A percentile compares a stretch with the other conserved stretches of the same genome.
Evolutionary conservation across 2,329 filamentous ascomycete genomes (phyloP).

Genomic region (Penicillium sp.): DNA sequence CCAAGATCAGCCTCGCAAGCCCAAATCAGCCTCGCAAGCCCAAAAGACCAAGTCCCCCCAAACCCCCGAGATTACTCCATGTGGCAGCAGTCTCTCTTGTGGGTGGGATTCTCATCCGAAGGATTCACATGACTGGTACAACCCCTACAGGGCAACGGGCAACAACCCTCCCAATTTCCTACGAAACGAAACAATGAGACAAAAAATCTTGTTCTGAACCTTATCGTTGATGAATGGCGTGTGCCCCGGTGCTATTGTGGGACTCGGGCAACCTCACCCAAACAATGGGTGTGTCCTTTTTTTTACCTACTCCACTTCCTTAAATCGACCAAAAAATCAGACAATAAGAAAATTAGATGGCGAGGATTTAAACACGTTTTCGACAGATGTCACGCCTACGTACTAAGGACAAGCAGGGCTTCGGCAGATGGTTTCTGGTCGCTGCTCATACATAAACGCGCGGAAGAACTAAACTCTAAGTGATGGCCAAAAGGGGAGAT

Average conservation of each 20-base stretch:
- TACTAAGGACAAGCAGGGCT: not conserved
- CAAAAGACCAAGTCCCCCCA: not conserved
- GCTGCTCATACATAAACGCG: slow-evolving; percentile 4
- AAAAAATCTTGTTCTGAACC: not conserved
- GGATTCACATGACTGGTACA: slow-evolving; percentile 16
- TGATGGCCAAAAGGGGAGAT: slow-evolving; percentile 16
- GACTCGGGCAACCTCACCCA: not conserved
- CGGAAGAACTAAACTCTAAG: slow-evolving; percentile 17
- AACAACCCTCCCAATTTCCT: not conserved
- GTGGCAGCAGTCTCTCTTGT: slow-evolving; percentile 6
- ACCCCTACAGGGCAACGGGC: not conserved
- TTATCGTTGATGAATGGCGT: not conserved
- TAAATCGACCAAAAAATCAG: not conserved
- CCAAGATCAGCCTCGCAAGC: not conserved
- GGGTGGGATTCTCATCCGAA: slow-evolving; percentile 1
- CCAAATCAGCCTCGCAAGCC: not conserved
- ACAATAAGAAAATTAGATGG: not conserved
- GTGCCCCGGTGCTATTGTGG: not conserved
- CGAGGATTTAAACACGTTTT: not conserved
- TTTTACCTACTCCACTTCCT: not conserved
- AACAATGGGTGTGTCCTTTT: not conserved
- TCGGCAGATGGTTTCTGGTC: slow-evolving; percentile 1
- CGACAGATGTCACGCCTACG: not conserved
- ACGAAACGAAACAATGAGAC: not conserved
- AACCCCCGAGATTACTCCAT: slow-evolving; percentile 16